Conservation (phyloP, 345 rosid species). For the Punica granatum region DNA sequence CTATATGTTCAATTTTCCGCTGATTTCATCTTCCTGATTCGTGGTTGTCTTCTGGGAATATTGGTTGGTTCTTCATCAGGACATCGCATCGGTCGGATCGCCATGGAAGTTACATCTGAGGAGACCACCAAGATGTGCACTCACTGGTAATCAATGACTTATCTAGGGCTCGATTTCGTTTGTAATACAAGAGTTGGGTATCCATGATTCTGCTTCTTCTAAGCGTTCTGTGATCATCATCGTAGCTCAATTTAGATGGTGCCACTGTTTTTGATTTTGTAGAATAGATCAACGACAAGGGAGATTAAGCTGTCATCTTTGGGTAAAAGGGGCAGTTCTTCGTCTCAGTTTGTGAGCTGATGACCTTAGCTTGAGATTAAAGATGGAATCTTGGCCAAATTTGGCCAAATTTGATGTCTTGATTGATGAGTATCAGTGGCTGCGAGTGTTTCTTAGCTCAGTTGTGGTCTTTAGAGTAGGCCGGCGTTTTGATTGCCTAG, state of each 20-base stretch:
- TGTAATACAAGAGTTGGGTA: too few species aligned
- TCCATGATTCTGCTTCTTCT: too few species aligned
- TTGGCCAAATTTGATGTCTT: too few species aligned
- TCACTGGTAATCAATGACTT: conserved; percentile 53
- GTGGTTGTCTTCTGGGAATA: neutral
- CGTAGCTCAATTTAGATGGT: too few species aligned
- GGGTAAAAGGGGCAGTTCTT: neutral
- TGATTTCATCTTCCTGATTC: conserved; percentile 1
- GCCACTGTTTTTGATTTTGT: too few species aligned
- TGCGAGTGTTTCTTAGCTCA: neutral
- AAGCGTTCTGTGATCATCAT: too few species aligned
- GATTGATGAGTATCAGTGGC: too few species aligned
- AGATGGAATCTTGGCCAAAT: too few species aligned
- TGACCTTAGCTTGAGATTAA: too few species aligned
- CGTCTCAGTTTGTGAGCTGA: neutral
- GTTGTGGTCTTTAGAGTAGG: neutral
- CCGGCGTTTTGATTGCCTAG: neutral
- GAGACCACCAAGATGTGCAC: conserved; percentile 58
- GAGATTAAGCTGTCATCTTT: too few species aligned
- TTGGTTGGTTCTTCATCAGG: neutral
- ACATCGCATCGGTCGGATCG: neutral
- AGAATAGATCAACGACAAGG: too few species aligned
- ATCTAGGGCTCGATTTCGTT: neutral
- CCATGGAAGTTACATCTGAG: conserved; percentile 57
- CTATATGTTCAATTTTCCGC: neutral